Conservation (phyloP, 345 rosid species). For the Rhizophora apiculata region DNA sequence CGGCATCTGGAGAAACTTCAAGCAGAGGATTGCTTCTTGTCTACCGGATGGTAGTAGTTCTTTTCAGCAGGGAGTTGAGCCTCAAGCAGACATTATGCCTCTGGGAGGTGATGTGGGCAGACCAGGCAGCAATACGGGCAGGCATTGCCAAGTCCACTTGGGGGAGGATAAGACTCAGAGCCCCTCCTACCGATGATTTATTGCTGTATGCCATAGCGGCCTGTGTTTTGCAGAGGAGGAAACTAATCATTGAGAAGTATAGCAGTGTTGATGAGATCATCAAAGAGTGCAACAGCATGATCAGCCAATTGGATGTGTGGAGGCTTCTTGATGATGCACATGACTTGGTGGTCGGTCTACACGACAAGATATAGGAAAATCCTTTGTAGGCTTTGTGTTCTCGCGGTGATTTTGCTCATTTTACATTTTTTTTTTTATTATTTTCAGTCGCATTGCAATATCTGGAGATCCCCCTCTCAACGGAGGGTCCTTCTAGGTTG, state of each 20-base stretch:
- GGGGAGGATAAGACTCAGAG: slow-evolving; percentile 80
- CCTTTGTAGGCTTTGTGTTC: background rate
- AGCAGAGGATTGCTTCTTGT: slow-evolving; percentile 92
- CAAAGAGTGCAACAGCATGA: slow-evolving; percentile 93
- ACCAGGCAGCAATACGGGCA: slow-evolving; percentile 76
- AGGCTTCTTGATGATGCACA: slow-evolving; percentile 96
- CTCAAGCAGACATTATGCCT: slow-evolving; percentile 87
- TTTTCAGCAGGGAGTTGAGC: slow-evolving; percentile 75
- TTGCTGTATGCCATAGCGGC: slow-evolving; percentile 94
- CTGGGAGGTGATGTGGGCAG: slow-evolving; percentile 99
- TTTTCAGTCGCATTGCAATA: background rate
- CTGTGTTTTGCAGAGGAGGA: slow-evolving; percentile 89
- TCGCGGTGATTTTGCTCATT: background rate
- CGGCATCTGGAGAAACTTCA: slow-evolving; percentile 85
- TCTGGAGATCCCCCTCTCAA: slow-evolving; percentile 17
- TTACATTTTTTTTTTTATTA: background rate
- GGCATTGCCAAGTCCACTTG: slow-evolving; percentile 75
- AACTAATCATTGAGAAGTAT: slow-evolving; percentile 79
- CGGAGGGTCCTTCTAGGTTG: slow-evolving; percentile 5
- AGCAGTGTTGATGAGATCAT: slow-evolving; percentile 94
- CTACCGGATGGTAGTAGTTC: slow-evolving; percentile 92
- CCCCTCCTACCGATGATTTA: slow-evolving; percentile 88
- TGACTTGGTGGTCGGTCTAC: slow-evolving; percentile 75
- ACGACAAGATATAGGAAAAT: slow-evolving; percentile 58
- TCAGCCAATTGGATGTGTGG: slow-evolving; percentile 89